Evolutionary conservation across 208 protist genomes (phyloP), one percentile per base, ranked within the genome.

Genomic region (Naegleria fowleri): DNA sequence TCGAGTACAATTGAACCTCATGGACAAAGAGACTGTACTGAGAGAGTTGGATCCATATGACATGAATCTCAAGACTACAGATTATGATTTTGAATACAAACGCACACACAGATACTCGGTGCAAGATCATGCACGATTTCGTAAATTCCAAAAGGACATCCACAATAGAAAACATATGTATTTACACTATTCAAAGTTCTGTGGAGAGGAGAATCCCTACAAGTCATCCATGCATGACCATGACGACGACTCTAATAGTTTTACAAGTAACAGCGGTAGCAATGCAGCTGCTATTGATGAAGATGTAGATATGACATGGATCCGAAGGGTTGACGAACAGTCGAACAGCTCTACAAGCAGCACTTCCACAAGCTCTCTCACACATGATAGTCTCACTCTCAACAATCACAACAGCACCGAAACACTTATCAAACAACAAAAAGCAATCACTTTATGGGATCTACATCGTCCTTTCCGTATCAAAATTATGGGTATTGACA

Each of bases 41-140:
- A n/a, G 16, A 58, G 85, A 88, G 11, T 15, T 58, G 19, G 83
- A 86, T 86, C 83, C 83, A n/a, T 48, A 86, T 86, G 83, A 86
- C 29, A 86, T 86, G 33, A 86, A 40, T 38, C 25, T 86, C 5
- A 40, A 29, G 15, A 48, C 83, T 29, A 86, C 40, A 19, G 25
- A 29, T 4, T 51, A 88, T 58, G 85, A 88, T 58, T 51, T 58
- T 51, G 85, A 88, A 38, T 51, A 19, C 38, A 58, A 88, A 38
- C 15, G 43, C 19, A 58, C 39, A 38, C 9, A 6, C 39, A 39
- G 33, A 51, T 58, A 51, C 16, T 51, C 19, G 0, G 43, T 40
- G 83, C 11, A 38, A 48, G 75, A 83, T 13, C 22, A 39, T 83
- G 75, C 19, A 39, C 7, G 55, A 67, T 67, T 67, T 29, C 11